A percentile compares a stretch with the other conserved stretches of the same genome.
phyloP scores from a whole-genome alignment of 306 rosid genomes.

The Erythrophleum fordii region DNA sequence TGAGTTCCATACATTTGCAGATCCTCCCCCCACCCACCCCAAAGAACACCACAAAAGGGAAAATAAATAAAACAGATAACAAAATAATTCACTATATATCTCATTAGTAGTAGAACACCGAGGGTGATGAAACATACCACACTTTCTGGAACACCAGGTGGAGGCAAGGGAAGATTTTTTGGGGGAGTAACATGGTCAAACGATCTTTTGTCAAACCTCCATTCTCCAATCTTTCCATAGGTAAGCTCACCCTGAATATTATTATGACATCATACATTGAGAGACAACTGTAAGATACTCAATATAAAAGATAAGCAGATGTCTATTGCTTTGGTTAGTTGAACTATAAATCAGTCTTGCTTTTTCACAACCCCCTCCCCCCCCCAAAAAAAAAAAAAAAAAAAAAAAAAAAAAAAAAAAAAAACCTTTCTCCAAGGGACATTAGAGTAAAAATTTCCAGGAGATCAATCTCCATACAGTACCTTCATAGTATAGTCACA shows the following conservation, averaged over 20 bases:
- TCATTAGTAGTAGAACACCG: neutral
- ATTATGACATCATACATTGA: conserved; percentile 23
- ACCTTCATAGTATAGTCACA: conserved; percentile 96
- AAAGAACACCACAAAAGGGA: neutral
- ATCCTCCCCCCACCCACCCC: neutral
- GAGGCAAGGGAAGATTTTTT: conserved; percentile 84
- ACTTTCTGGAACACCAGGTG: conserved; percentile 92
- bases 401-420: too few relatives aligned
- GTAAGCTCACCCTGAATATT: conserved; percentile 79
- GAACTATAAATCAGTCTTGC: conserved; percentile 10
- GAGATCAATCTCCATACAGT: conserved; percentile 21
- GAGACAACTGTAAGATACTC: conserved; percentile 18
- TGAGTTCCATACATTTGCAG: neutral
- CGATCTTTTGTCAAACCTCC: conserved; percentile 97
- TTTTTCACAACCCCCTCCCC: too few relatives aligned
- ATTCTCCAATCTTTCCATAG: conserved; percentile 96
- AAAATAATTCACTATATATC: neutral
- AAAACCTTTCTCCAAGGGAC: neutral
- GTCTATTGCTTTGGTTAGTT: neutral
- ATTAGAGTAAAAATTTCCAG: conserved; percentile 13
- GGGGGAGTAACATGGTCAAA: conserved; percentile 59
- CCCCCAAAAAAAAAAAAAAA: too few relatives aligned
- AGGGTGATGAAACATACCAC: conserved; percentile 68
- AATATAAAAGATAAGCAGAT: conserved; percentile 8
- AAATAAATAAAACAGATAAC: neutral